Evolutionary conservation across 345 rosid genomes (phyloP).

Genomic region (Melaleuca alternifolia): DNA sequence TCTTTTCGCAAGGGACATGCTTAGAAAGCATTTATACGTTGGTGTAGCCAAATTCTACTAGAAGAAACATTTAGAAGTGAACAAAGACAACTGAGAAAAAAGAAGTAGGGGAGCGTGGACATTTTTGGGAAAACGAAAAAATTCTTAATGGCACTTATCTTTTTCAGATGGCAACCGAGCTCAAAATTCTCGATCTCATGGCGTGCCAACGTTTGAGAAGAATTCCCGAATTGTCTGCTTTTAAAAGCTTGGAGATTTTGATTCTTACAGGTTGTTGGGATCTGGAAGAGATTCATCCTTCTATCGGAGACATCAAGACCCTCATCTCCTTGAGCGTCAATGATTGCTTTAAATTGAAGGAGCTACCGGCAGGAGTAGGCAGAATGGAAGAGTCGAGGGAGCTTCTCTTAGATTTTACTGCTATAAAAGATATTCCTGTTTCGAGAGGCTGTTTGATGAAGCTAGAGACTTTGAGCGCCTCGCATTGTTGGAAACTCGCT

Average conservation of each 20-base stretch:
- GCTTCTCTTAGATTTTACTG: background rate
- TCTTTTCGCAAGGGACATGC: accelerated
- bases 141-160: background rate
- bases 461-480: background rate
- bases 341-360: background rate
- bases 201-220: accelerated
- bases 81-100: background rate
- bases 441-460: background rate
- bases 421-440: background rate
- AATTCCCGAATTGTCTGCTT: background rate
- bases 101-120: background rate
- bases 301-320: background rate
- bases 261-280: accelerated
- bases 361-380: background rate
- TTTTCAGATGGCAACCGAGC: background rate
- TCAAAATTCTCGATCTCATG: accelerated
- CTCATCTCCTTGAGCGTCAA: background rate
- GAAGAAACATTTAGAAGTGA: background rate
- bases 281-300: background rate
- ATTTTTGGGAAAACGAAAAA: background rate
- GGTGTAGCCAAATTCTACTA: background rate
- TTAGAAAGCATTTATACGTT: background rate
- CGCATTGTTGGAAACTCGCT: too few species aligned
- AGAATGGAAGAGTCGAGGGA: background rate
- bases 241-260: background rate